A percentile compares a stretch with the other conserved stretches of the same genome.
phyloP scores from a whole-genome alignment of 1,284 basidiomycete genomes.

The Anthracocystis walkeri region DNA sequence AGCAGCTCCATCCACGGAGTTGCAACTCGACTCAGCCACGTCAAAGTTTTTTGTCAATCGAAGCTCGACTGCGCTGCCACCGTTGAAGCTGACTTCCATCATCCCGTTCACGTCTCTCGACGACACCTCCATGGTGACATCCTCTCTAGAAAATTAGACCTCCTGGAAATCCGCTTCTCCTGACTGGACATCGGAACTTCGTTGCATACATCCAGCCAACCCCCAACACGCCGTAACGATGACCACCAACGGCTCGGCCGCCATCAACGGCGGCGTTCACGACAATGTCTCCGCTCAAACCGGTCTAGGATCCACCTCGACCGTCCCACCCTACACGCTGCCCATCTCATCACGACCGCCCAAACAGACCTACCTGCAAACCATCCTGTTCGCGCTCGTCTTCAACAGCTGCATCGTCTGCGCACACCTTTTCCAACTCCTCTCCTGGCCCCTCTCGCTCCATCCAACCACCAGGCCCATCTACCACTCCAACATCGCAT shows the following conservation, averaged over 20 bases:
- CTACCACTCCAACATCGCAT: conserved; percentile 47
- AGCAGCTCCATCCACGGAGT: too few species aligned
- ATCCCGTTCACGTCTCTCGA: background rate
- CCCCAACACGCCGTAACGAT: background rate
- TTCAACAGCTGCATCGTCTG: conserved; percentile 59
- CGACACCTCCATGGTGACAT: background rate
- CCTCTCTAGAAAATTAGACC: conserved; percentile 5
- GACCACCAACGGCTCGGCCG: background rate
- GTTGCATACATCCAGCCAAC: background rate
- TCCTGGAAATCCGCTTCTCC: background rate
- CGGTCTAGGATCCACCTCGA: conserved; percentile 22
- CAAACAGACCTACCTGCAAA: conserved; percentile 34
- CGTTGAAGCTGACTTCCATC: conserved; percentile 1
- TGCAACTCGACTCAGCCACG: conserved; percentile 8
- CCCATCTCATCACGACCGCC: conserved; percentile 48
- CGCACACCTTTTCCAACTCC: conserved; percentile 45
- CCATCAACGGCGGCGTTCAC: background rate
- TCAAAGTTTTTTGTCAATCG: background rate
- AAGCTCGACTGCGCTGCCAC: background rate
- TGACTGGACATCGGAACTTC: background rate
- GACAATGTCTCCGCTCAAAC: conserved; percentile 34
- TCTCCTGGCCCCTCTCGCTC: conserved; percentile 50
- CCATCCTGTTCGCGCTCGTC: conserved; percentile 48
- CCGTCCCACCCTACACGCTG: conserved; percentile 27
- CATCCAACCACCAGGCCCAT: conserved; percentile 28